Percentiles rank a stretch among this genome's conserved stretches.
Evolutionary conservation across 257 asterid species (phyloP).

Genomic region (Phtheirospermum japonicum): DNA sequence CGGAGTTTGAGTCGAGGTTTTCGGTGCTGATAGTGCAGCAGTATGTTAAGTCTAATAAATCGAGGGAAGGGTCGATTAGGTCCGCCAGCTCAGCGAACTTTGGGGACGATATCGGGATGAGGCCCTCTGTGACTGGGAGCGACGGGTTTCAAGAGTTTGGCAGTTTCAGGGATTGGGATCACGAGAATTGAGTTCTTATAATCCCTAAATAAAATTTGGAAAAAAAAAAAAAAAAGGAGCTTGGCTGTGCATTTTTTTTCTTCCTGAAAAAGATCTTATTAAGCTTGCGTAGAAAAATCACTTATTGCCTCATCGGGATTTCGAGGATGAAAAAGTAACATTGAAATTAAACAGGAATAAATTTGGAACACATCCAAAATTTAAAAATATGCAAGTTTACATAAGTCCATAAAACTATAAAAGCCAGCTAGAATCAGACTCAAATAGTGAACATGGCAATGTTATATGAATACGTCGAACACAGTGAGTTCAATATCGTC

Average conservation of each 20-base stretch:
- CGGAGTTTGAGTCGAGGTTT: slow-evolving; percentile 64
- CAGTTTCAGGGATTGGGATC: slow-evolving; percentile 52
- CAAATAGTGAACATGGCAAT: too few relatives aligned
- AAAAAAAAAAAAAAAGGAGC: too few relatives aligned
- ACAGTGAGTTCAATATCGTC: too few relatives aligned
- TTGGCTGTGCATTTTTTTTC: too few relatives aligned
- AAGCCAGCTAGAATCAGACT: too few relatives aligned
- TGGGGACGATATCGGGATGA: slow-evolving; percentile 35
- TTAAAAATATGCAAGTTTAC: too few relatives aligned
- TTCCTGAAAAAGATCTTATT: too few relatives aligned
- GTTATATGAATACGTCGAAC: too few relatives aligned
- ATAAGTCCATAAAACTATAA: too few relatives aligned
- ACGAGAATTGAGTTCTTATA: slow-evolving; percentile 25
- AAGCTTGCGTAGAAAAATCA: too few relatives aligned
- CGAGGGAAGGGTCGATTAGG: slow-evolving; percentile 40
- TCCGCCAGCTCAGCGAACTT: slow-evolving; percentile 36
- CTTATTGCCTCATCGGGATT: neutral
- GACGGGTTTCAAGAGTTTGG: slow-evolving; percentile 47
- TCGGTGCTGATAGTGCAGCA: slow-evolving; percentile 85
- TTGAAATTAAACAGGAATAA: neutral
- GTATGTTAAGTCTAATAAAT: slow-evolving; percentile 29
- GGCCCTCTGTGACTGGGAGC: slow-evolving; percentile 38
- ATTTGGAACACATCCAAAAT: neutral
- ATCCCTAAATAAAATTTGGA: too few relatives aligned
- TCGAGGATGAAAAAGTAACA: neutral